phyloP scores from a whole-genome alignment of 164 flowering plant genomes.

The Vitis rupestris region DNA sequence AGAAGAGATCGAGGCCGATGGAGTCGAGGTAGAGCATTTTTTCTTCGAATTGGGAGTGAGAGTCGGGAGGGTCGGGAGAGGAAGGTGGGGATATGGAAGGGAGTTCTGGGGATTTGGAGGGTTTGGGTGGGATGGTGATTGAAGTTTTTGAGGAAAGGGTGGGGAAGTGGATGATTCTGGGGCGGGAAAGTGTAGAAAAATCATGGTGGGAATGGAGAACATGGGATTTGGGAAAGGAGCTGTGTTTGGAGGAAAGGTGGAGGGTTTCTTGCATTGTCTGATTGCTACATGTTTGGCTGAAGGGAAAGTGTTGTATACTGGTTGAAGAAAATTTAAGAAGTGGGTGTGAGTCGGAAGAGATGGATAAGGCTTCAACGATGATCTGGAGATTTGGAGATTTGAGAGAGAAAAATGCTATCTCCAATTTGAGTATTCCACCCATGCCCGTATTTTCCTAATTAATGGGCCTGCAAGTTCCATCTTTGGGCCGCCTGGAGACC shows the following conservation, averaged over 20 bases:
- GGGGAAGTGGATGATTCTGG: constrained; percentile 23
- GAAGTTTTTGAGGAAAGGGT: constrained; percentile 28
- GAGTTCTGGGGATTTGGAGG: constrained; percentile 18
- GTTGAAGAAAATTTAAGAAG: too few species aligned
- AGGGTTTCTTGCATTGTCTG: constrained; percentile 39
- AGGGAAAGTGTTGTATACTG: not conserved
- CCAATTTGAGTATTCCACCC: too few species aligned
- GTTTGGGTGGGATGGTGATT: constrained; percentile 23
- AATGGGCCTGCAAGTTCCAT: too few species aligned
- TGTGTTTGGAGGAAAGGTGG: constrained; percentile 27
- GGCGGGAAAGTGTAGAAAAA: constrained; percentile 31
- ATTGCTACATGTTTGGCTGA: not conserved
- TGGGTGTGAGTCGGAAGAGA: not conserved
- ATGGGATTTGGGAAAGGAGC: constrained; percentile 14
- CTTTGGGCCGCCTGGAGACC: too few species aligned
- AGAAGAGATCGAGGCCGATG: constrained; percentile 68
- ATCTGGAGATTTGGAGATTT: not conserved
- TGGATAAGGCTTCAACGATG: constrained; percentile 8
- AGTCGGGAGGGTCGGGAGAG: constrained; percentile 7
- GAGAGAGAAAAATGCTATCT: too few species aligned
- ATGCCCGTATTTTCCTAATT: too few species aligned
- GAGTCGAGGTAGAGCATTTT: constrained; percentile 81
- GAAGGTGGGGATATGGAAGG: constrained; percentile 18
- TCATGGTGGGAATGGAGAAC: constrained; percentile 20
- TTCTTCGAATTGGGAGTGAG: constrained; percentile 44